Evolutionary conservation across 2,329 filamentous ascomycete species (phyloP).

Genomic region (Curvularia eragrostidis): DNA sequence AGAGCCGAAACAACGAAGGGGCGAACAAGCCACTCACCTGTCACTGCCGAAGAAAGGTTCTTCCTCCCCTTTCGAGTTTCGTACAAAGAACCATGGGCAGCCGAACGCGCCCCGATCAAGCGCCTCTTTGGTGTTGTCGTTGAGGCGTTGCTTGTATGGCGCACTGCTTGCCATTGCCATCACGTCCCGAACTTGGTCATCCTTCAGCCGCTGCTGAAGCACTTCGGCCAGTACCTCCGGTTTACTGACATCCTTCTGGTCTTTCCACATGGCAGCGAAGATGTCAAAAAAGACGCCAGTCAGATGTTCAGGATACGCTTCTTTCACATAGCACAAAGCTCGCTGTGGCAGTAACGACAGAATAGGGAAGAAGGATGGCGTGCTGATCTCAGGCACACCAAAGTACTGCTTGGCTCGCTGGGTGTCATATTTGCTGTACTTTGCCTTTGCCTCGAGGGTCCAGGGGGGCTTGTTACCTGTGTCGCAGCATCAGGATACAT

Average conservation of each 20-base stretch:
- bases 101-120: constrained; percentile 75
- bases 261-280: constrained; percentile 68
- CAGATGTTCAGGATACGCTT: constrained; percentile 58
- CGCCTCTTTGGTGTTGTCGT: constrained; percentile 65
- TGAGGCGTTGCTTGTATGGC: constrained; percentile 62
- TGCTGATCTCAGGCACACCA: constrained; percentile 50
- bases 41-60: constrained; percentile 83
- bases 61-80: constrained; percentile 62
- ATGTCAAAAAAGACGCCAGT: constrained; percentile 62
- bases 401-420: constrained; percentile 61
- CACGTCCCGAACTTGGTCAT: constrained; percentile 62
- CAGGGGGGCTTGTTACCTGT: constrained; percentile 78
- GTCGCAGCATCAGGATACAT: constrained; percentile 11
- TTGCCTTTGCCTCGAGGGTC: constrained; percentile 71
- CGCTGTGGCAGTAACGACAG: constrained; percentile 67
- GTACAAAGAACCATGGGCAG: constrained; percentile 76
- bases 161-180: constrained; percentile 59
- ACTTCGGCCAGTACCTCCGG: constrained; percentile 59
- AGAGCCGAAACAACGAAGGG: not conserved
- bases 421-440: constrained; percentile 61
- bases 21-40: constrained; percentile 52
- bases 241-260: constrained; percentile 65
- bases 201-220: constrained; percentile 57
- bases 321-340: constrained; percentile 70
- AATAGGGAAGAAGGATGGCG: constrained; percentile 62